Conservation (phyloP, 2,329 filamentous ascomycete genomes). For the Verticillium klebahnii region DNA sequence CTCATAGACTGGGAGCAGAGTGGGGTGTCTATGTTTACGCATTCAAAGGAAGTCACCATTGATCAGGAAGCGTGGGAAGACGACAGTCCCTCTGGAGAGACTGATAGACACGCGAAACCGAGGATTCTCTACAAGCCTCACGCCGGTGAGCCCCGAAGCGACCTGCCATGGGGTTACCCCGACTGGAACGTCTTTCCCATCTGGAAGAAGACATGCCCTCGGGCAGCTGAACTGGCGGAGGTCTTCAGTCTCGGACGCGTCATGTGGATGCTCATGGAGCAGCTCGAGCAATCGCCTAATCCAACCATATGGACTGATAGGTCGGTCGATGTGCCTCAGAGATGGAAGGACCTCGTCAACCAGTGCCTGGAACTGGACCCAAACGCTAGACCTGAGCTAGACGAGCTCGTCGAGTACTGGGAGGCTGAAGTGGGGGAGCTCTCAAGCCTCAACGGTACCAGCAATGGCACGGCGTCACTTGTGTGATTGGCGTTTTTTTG, state of each 20-base stretch:
- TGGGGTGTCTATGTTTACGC: conserved; percentile 16
- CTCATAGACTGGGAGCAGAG: conserved; percentile 22
- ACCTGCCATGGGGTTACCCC: conserved; percentile 11
- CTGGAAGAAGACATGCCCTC: conserved; percentile 12
- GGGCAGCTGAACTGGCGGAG: conserved; percentile 14
- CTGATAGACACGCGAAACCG: conserved; percentile 3
- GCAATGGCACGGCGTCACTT: background rate
- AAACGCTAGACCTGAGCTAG: conserved; percentile 8
- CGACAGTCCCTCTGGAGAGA: background rate
- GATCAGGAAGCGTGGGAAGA: conserved; percentile 11
- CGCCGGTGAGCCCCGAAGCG: conserved; percentile 6
- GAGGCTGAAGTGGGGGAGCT: background rate
- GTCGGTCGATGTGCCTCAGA: conserved; percentile 7
- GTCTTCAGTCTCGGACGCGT: conserved; percentile 15
- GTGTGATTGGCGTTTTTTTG: background rate
- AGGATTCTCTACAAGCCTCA: conserved; percentile 12
- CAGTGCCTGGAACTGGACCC: conserved; percentile 11
- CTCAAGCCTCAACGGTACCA: background rate
- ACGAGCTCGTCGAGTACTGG: conserved; percentile 12
- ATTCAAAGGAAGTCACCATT: conserved; percentile 11
- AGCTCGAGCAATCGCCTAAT: conserved; percentile 10
- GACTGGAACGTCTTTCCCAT: conserved; percentile 14
- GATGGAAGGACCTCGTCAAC: conserved; percentile 9
- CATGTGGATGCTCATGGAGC: conserved; percentile 16
- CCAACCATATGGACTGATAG: conserved; percentile 4